Conservation (phyloP, 164 flowering plant genomes). For the Euptelea pleiosperma region DNA sequence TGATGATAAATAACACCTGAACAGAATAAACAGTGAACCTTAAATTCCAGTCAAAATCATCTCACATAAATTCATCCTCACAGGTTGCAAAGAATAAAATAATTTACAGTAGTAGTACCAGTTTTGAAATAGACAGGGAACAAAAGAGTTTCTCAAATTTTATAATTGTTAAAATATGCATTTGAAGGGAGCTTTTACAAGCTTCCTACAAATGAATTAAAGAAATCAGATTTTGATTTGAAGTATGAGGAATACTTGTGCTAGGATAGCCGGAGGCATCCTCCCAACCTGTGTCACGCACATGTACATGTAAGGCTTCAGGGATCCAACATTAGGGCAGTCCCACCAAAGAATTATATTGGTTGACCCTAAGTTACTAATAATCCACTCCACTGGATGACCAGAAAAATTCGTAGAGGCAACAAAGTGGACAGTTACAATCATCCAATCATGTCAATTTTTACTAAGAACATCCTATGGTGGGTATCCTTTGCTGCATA, state of each 20-base stretch:
- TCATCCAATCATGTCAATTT: too few species aligned
- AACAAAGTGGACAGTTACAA: background rate
- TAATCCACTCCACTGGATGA: background rate
- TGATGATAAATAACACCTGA: slow-evolving; percentile 58
- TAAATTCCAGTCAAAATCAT: too few species aligned
- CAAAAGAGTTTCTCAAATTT: background rate
- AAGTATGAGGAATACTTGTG: too few species aligned
- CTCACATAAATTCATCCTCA: background rate
- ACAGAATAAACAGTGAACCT: background rate
- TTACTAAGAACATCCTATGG: too few species aligned
- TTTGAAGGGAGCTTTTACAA: background rate
- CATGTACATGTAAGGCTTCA: too few species aligned
- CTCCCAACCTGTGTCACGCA: too few species aligned
- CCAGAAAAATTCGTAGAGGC: background rate
- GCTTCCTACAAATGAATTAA: background rate
- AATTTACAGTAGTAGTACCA: background rate
- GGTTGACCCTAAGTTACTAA: too few species aligned
- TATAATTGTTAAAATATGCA: background rate
- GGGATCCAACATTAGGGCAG: too few species aligned
- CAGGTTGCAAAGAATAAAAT: background rate
- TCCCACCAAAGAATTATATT: background rate
- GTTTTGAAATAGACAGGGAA: background rate
- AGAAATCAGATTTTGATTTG: too few species aligned
- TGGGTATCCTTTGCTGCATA: too few species aligned
- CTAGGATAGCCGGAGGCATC: too few species aligned